A percentile compares a stretch with the other conserved stretches of the same genome.
phyloP scores from a whole-genome alignment of 169 alveolate genomes.

The Eimeria falciformis region DNA sequence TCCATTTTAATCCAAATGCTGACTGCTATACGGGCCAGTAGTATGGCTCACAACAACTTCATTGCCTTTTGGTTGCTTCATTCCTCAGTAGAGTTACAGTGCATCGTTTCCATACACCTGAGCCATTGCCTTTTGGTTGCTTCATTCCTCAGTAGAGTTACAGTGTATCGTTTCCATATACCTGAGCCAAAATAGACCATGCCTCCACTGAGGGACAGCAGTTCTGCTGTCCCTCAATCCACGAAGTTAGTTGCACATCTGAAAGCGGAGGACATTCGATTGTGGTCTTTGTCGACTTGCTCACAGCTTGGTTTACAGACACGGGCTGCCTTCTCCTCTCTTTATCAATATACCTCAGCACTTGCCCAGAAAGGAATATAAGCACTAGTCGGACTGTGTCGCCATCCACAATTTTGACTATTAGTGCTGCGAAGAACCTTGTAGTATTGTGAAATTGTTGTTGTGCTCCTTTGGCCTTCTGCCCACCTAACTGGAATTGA shows the following conservation, averaged over 20 bases:
- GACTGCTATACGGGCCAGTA: neutral
- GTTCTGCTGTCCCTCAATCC: neutral
- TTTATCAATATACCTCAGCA: neutral
- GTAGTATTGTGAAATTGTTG: too few species aligned
- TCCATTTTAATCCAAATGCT: neutral
- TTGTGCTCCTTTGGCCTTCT: too few species aligned
- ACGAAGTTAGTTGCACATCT: neutral
- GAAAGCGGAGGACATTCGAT: neutral
- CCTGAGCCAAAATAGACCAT: neutral
- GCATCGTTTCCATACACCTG: conserved; percentile 33
- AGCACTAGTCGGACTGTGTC: conserved; percentile 31
- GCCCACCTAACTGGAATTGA: neutral
- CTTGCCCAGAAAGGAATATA: neutral
- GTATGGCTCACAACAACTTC: neutral
- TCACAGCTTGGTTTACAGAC: neutral
- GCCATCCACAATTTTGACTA: neutral
- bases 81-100: neutral
- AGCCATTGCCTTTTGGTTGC: neutral
- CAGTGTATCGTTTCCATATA: conserved; percentile 18
- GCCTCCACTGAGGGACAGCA: neutral
- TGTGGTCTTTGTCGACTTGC: neutral
- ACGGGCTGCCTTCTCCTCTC: neutral
- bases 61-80: neutral
- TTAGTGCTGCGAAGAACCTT: conserved; percentile 2
- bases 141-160: neutral